A percentile compares a stretch with the other conserved stretches of the same genome.
Evolutionary conservation across 305 asterid genomes (phyloP).

Genomic region (Solanum hybrid): DNA sequence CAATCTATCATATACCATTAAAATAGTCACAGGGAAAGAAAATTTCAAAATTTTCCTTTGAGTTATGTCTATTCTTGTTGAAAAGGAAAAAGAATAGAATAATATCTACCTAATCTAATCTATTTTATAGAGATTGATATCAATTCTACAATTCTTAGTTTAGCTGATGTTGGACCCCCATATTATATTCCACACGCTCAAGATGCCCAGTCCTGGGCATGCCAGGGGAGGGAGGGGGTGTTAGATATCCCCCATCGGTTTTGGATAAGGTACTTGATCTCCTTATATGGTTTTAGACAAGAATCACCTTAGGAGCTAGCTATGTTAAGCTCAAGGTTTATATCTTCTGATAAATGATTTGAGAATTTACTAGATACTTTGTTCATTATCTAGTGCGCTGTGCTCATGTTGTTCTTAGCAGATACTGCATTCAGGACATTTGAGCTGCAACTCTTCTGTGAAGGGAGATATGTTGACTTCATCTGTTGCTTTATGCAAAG

Average conservation of each 20-base stretch:
- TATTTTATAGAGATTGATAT: not conserved
- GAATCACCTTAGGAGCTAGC: not conserved
- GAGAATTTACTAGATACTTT: slow-evolving; percentile 3
- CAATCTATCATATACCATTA: not conserved
- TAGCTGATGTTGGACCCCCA: not conserved
- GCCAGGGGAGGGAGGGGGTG: not conserved
- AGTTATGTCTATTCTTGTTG: not conserved
- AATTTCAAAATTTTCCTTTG: not conserved
- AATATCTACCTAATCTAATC: not conserved
- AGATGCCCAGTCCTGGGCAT: not conserved
- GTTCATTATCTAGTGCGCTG: not conserved
- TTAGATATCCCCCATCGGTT: not conserved
- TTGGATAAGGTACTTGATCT: not conserved
- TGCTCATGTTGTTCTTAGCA: slow-evolving; percentile 20
- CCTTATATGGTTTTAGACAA: slow-evolving; percentile 11
- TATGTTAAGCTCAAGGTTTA: not conserved
- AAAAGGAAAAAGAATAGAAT: not conserved
- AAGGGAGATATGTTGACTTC: slow-evolving; percentile 71
- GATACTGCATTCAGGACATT: slow-evolving; percentile 29
- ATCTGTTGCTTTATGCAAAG: slow-evolving; percentile 45
- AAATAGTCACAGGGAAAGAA: not conserved
- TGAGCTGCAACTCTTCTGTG: slow-evolving; percentile 25
- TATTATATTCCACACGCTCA: not conserved
- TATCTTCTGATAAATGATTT: not conserved
- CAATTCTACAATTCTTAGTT: not conserved